These are phyloP conservation scores for Quercus bicolor DNA, from an alignment of 306 rosid genomes.

Conservation along the genomic window DNA sequence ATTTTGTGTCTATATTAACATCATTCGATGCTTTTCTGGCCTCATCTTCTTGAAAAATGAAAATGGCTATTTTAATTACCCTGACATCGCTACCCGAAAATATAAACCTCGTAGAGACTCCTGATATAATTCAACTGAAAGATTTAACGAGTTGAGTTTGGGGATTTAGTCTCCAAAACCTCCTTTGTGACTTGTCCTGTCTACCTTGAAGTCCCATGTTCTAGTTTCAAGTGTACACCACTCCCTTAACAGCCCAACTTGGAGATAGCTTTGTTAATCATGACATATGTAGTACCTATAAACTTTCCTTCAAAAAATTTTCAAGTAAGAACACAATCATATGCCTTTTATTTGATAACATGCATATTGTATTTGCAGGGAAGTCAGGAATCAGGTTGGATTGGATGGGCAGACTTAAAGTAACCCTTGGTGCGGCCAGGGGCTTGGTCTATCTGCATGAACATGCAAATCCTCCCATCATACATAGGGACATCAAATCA, in stretches of 20 bases:
- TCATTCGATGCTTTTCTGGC: neutral
- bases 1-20: neutral
- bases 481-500: slow-evolving; percentile 79
- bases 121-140: neutral
- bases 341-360: neutral
- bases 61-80: neutral
- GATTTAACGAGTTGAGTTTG: neutral
- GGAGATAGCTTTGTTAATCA: neutral
- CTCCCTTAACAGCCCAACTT: neutral
- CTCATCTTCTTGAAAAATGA: neutral
- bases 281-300: neutral
- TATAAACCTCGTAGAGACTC: too few species aligned
- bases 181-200: neutral
- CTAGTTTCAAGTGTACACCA: neutral
- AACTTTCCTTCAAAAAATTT: neutral
- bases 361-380: slow-evolving; percentile 20
- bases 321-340: neutral
- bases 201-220: neutral
- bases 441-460: slow-evolving; percentile 78
- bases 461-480: slow-evolving; percentile 67
- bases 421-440: slow-evolving; percentile 63
- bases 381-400: slow-evolving; percentile 36
- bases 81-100: too few species aligned
- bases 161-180: neutral
- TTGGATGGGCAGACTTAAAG: slow-evolving; percentile 35